Evolutionary conservation across 1,284 basidiomycete species (phyloP), one percentile per base, ranked within the genome.

Genomic region (Bjerkandera adusta): DNA sequence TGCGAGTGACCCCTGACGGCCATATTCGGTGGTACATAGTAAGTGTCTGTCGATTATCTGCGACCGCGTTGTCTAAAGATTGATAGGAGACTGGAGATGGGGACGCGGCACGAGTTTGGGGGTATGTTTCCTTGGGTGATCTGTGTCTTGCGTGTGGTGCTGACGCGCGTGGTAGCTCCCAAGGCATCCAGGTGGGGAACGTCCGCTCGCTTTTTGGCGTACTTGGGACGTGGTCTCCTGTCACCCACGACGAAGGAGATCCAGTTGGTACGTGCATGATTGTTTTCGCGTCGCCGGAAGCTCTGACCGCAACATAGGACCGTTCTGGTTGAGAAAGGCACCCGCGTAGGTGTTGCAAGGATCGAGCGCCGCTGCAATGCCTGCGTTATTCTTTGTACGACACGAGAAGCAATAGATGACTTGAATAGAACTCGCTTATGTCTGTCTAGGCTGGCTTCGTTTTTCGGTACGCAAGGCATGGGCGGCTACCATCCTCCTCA

Each of bases 171-270:
- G 25, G 21, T 48, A 86, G 85, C 55, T 82, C 75, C 13, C 74
- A 82, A 48, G 84, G 76, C 18, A 64, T 88, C 13, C 82, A 85
- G 52, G 54, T 87, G 12, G 84, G 85, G 8, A 75, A 71, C 3
- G 56, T 83, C 13, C 72, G 78, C 7, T 85, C 84, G 6, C 63
- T 63, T 3, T 81, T 67, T 58, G 85, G 85, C 13, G 70, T 82
- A 1, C 57, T 86, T 11, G 85, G 85, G 0, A 53, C 76, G 7
- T 88, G 85, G 85, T 83, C 84, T 1, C 87, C 85, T 0, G 66
- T 79, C 5, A 75, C 79, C 34, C 85, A 88, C 50, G 81, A 85
- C 21, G 45, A 48, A 13, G 58, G 63, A 22, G 69, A 71, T 50
- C 69, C 68, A 8, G 66, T 68, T 13, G 68, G 68, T 68, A 36